Base-by-base conservation (phyloP, 139 green algal genomes). In the Micractinium sp. region DNA sequence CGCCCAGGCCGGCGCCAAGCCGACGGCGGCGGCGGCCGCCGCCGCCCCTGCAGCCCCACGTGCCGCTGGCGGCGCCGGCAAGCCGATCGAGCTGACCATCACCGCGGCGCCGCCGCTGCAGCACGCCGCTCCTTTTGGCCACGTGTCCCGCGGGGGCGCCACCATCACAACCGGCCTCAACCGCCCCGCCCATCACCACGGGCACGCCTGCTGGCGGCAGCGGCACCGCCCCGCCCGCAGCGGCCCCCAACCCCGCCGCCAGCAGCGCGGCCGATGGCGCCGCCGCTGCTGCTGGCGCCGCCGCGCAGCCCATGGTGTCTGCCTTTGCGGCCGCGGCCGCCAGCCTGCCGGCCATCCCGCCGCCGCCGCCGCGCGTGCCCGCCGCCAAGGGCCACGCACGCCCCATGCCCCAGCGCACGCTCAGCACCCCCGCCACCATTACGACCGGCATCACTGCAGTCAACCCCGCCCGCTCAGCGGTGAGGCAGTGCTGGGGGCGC, bases 121-220 rank as follows among this genome's bases (percentile, higher is more conserved):
- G 78, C 78, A 66, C 25, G 20, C 35, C 39, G 39, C 78, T 5
- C 39, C 78, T 2, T 63, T 77, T 77, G 69, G 27, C 4, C 27
- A 25, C 41, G 13, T 31, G 2, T 0, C 41, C 15, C 41, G 78
- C 31, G 78, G 35, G 4, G 41, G 80, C 9, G 53, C 80, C 19
- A 85, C 31, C 5, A 85, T 85, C 80, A 85, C 80, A 13, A 85
- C 80, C 25, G 80, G 80, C 15, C n/a, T 41, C 29, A 85, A 69
- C 31, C 47, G 53, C 78, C 15, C 35, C 78, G 22, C 78, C 39
- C 14, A 38, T 67, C 39, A 83, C 39, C 39, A 83, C 47, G 4
- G 53, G 80, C 47, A 73, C 23, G 47, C 19, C 78, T 33, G 39
- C 29, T 29, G 18, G 12, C 18, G 77, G n/a, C 18, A 15, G 13